Conservation (phyloP, 148 eudicot species). For the Camellia granthamiana region DNA sequence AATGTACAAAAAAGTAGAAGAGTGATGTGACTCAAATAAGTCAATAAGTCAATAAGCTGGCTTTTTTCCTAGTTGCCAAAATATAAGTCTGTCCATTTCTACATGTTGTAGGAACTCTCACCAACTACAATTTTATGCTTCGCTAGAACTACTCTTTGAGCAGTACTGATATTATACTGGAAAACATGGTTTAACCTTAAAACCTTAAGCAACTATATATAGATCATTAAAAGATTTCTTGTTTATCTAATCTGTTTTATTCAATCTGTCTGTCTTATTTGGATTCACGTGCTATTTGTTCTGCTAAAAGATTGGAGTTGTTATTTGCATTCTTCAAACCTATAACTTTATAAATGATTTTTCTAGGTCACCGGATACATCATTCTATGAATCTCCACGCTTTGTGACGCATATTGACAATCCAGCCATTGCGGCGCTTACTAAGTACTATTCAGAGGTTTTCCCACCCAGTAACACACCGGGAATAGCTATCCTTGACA, state of each 20-base stretch:
- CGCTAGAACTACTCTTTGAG: neutral
- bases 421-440: constrained; percentile 93
- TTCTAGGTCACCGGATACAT: constrained; percentile 72
- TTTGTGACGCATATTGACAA: constrained; percentile 98
- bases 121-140: neutral
- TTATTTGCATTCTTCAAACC: constrained; percentile 3
- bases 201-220: neutral
- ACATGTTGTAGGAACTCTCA: neutral
- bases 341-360: constrained; percentile 8
- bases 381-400: constrained; percentile 90
- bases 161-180: neutral
- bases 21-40: too few species aligned
- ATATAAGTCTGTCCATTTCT: neutral
- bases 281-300: neutral
- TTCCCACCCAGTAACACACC: constrained; percentile 83
- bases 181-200: neutral
- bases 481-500: constrained; percentile 81
- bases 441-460: constrained; percentile 78
- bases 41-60: too few species aligned
- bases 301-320: neutral
- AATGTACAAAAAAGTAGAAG: too few species aligned
- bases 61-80: too few species aligned
- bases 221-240: neutral
- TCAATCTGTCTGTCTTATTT: neutral
- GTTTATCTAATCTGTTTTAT: neutral